phyloP scores from a whole-genome alignment of 2,329 filamentous ascomycete species.

The Sclerotinia borealis region DNA sequence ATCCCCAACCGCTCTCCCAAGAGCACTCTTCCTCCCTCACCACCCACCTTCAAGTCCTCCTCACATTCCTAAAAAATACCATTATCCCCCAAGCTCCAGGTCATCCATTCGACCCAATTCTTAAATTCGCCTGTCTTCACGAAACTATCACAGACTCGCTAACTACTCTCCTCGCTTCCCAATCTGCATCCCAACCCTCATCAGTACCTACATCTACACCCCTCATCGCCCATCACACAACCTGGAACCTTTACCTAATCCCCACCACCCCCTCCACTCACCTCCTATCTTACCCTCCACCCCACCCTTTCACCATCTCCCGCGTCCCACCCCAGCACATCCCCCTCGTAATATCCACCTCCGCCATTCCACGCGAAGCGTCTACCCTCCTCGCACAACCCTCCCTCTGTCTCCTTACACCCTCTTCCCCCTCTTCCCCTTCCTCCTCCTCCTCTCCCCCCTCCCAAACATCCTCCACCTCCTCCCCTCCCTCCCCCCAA shows the following conservation, averaged over 20 bases:
- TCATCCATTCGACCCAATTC: conserved; percentile 26
- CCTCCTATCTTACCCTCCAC: conserved; percentile 7
- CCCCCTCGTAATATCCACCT: conserved; percentile 27
- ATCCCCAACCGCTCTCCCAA: conserved; percentile 13
- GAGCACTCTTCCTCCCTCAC: conserved; percentile 8
- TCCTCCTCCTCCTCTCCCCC: background rate
- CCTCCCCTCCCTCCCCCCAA: background rate
- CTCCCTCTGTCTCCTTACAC: conserved; percentile 22
- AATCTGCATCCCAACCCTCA: conserved; percentile 15
- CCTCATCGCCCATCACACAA: conserved; percentile 4
- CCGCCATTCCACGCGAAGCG: conserved; percentile 23
- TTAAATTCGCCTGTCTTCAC: conserved; percentile 26
- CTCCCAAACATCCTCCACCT: no score
- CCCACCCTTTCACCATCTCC: conserved; percentile 17
- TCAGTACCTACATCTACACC: background rate
- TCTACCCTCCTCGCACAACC: conserved; percentile 24
- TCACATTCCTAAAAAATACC: conserved; percentile 22
- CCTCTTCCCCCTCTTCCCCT: background rate
- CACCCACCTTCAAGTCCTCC: conserved; percentile 14
- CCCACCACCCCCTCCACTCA: background rate
- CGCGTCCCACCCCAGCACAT: conserved; percentile 26
- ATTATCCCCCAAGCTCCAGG: conserved; percentile 28
- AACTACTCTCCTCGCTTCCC: conserved; percentile 10
- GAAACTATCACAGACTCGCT: conserved; percentile 17
- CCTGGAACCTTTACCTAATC: background rate